Evolutionary conservation across 2,329 filamentous ascomycete species (phyloP).

Genomic region (Colletotrichum melonis): DNA sequence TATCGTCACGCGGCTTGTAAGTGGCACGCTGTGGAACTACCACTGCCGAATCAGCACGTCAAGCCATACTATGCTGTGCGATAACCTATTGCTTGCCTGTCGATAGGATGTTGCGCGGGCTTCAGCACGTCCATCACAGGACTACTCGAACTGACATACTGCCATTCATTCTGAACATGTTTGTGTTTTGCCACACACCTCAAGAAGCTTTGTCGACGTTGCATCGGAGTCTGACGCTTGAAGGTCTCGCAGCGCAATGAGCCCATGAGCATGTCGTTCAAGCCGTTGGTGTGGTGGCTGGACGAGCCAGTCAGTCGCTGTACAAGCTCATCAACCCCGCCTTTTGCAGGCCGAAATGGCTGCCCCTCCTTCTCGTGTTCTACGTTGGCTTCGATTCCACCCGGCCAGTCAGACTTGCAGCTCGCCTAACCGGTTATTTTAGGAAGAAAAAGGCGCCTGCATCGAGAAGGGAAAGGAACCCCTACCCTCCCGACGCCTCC

Average conservation of each 20-base stretch:
- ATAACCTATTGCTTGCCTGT: neutral
- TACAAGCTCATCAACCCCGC: slow-evolving; percentile 14
- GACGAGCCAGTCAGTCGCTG: slow-evolving; percentile 15
- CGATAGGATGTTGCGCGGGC: neutral
- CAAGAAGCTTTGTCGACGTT: neutral
- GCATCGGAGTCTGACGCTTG: neutral
- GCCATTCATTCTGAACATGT: neutral
- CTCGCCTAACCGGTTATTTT: slow-evolving; percentile 18
- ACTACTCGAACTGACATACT: neutral
- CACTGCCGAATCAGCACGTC: neutral
- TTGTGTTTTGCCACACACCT: neutral
- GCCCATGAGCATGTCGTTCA: neutral
- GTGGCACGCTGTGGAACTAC: neutral
- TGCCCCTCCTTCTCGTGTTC: slow-evolving; percentile 16
- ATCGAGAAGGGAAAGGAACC: neutral
- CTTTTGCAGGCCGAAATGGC: neutral
- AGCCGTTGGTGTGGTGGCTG: neutral
- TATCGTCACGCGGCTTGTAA: neutral
- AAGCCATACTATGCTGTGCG: neutral
- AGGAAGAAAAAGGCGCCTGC: neutral
- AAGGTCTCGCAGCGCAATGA: neutral
- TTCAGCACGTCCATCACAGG: neutral
- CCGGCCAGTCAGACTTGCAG: slow-evolving; percentile 20
- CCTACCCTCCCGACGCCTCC: slow-evolving; percentile 24
- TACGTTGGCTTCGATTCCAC: neutral